Conservation (phyloP, 78 protist genomes). For the Chrysochromulina parva region DNA sequence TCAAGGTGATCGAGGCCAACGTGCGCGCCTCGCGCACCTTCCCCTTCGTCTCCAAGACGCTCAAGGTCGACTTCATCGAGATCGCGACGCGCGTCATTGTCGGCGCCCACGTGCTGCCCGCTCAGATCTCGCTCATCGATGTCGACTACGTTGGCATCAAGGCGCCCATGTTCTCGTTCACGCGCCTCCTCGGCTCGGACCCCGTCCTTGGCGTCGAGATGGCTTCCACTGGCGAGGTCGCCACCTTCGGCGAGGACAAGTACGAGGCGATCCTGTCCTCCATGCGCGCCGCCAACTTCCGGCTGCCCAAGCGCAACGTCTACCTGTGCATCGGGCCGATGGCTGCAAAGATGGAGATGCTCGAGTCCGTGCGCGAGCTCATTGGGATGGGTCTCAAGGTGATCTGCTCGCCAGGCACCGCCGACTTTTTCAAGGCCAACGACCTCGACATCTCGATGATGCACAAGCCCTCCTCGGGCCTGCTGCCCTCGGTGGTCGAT, state of each 20-base stretch:
- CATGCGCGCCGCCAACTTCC: constrained; percentile 83
- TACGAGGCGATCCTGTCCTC: constrained; percentile 94
- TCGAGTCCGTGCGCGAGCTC: constrained; percentile 65
- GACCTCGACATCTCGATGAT: constrained; percentile 37
- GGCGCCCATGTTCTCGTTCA: constrained; percentile 96
- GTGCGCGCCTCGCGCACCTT: constrained; percentile 91
- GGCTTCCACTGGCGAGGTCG: constrained; percentile 98
- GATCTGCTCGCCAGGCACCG: constrained; percentile 73
- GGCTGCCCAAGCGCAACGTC: constrained; percentile 56
- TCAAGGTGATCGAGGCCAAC: constrained; percentile 92
- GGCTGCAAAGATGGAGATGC: constrained; percentile 78
- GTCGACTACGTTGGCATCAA: constrained; percentile 75
- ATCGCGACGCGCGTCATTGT: constrained; percentile 2
- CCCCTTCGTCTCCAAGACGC: constrained; percentile 90
- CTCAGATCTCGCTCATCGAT: neutral
- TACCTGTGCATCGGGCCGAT: constrained; percentile 85
- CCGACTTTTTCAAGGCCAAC: constrained; percentile 65
- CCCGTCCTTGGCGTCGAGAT: constrained; percentile 97
- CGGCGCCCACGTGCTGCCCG: neutral
- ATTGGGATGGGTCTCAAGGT: constrained; percentile 58
- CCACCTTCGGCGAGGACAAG: constrained; percentile 48
- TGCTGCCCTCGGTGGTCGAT: neutral
- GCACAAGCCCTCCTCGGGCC: neutral
- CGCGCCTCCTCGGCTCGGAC: constrained; percentile 80
- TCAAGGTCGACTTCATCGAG: constrained; percentile 15